Base-by-base conservation (phyloP, 139 green algal genomes). In the Chlamydomonas incerta region DNA sequence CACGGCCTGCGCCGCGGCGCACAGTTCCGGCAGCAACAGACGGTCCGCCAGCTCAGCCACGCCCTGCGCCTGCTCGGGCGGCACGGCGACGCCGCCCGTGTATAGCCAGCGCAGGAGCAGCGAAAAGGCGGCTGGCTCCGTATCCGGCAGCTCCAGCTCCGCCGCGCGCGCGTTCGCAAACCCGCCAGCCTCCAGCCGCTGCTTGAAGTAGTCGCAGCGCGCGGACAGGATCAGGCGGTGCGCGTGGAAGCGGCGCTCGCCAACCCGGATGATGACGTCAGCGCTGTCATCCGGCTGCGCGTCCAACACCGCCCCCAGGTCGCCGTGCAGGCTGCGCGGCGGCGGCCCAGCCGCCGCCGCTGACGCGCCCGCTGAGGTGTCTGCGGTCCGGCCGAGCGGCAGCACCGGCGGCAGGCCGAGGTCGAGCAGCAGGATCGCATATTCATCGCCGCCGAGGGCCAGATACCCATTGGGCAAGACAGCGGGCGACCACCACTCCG, bases 11-110 rank as follows among this genome's bases (percentile, higher is more conserved):
- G 55, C 33, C 20, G 41, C 6, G 20, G 11, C 0, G 52, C 73
- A 69, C 52, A 81, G 73, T 18, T 50, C 73, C 52, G 73, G 73
- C 31, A 81, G 31, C 52, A 81, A 31, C 73, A 81, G 52, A 31
- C 73, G 73, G 33, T 68, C 73, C 31, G 73, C 73, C 31, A 81
- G 73, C 73, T 81, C 73, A 31, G 73, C 73, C 20, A 52, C 55
- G 2, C 17, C 9, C 31, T 3, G 52, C 73, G 23, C 8, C 33
- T 69, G 73, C 31, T 20, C 52, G 10, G 3, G 10, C 73, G 73
- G 73, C 3, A 81, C 18, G 31, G 34, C 15, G 1, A 34, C 52
- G 31, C 14, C 21, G 31, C 55, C 73, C 14, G 33, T 69, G 73
- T 81, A 81, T 23, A 81, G 6, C 52, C 68, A 81, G 73, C 31